These are phyloP conservation scores for Monosporascus sp. DNA, from an alignment of 2,329 filamentous ascomycete species.

Conservation along the genomic window DNA sequence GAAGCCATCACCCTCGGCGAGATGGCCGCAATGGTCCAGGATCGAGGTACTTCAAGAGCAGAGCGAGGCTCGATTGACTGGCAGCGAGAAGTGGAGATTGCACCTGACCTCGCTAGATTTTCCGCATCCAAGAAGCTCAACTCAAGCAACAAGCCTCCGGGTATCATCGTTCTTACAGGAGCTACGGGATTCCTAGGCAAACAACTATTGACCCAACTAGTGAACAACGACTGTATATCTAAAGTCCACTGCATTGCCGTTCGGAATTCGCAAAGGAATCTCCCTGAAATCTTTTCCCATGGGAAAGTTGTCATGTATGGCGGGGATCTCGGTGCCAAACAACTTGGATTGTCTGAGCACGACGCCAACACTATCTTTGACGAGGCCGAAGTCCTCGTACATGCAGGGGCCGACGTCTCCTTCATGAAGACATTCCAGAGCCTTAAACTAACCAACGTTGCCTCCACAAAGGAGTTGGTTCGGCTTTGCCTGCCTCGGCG, in stretches of 20 bases:
- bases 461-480: constrained; percentile 23
- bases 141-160: not conserved
- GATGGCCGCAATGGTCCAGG: constrained; percentile 35
- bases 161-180: constrained; percentile 32
- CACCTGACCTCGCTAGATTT: not conserved
- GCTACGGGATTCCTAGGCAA: constrained; percentile 36
- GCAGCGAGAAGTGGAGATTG: too few relatives aligned
- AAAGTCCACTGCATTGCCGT: constrained; percentile 42
- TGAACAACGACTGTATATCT: constrained; percentile 23
- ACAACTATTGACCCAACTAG: constrained; percentile 32
- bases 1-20: constrained; percentile 28
- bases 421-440: constrained; percentile 32
- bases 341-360: not conserved
- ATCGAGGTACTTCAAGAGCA: constrained; percentile 2
- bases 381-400: constrained; percentile 42
- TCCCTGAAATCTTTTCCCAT: not conserved
- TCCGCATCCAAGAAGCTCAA: not conserved
- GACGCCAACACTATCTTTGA: constrained; percentile 20
- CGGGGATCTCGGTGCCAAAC: not conserved
- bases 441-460: constrained; percentile 29
- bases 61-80: too few relatives aligned
- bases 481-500: constrained; percentile 10
- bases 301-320: not conserved
- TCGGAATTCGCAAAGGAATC: constrained; percentile 2
- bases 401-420: constrained; percentile 38